Evolutionary conservation across 352 stramenopile genomes (phyloP), one percentile per base, ranked within the genome.

Genomic region (Globisporangium mamillatum): DNA sequence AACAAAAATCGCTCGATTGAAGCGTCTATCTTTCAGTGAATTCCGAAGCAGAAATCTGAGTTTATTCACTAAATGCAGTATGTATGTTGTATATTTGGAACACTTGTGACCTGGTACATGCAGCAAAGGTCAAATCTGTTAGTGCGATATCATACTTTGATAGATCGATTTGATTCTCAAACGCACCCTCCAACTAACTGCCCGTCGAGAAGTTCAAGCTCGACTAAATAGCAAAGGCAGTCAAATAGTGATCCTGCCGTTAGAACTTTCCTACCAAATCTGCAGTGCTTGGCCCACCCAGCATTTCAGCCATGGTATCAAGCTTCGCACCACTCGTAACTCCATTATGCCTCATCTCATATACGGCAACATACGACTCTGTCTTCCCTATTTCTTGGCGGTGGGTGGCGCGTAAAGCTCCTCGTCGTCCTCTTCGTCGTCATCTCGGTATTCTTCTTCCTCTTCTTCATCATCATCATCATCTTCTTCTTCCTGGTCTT

Each of bases 401-500:
- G 44, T 5, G 44, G 44, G 2, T 52, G 54, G 18, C 27, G 16
- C 54, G 18, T 54, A 41, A 29, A n/a, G 44, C 12, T 67, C 62
- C n/a, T 61, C 62, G 0, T 52, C 62, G 3, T 67, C 50, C 9
- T 36, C 50, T 24, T 27, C 16, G 22, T 50, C 50, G 18, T 20
- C 48, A 16, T 60, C 48, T 10, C 32, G 12, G 34, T 67, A 48
- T 3, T 67, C 62, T 18, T 57, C 63, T 3, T 63, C 63, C 1
- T 67, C 41, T 18, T 54, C 36, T 1, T 53, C 59, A 1, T 20
- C 16, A 5, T 62, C n/a, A 14, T 66, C 59, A 3, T 41, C 77
- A 46, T 75, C n/a, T 7, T 41, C 77, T 38, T 75, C 44, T 50
- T 65, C 62, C 6, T 57, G 36, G 5, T 73, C 53, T 7, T 70